Percentiles rank a stretch among this genome's conserved stretches.
phyloP scores from a whole-genome alignment of 768 basidiomycete species.

The Podaxis mareebaensis region DNA sequence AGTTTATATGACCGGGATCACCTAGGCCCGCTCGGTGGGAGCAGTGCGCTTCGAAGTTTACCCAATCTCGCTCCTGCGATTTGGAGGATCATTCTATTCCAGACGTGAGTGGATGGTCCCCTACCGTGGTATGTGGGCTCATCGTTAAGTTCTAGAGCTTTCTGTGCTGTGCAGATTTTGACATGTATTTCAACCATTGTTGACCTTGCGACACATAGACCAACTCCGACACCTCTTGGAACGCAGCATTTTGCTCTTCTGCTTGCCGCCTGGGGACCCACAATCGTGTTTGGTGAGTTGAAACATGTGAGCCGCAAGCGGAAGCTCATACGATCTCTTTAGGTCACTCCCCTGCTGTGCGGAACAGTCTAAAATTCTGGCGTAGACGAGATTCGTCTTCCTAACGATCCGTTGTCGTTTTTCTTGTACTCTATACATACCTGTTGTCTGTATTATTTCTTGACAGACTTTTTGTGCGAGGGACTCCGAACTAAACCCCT shows the following conservation, averaged over 20 bases:
- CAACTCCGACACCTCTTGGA: conserved; percentile 54
- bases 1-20: background rate
- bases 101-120: conserved; percentile 40
- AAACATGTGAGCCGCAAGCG: background rate
- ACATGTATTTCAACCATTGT: conserved; percentile 51
- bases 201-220: conserved; percentile 41
- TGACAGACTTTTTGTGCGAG: background rate
- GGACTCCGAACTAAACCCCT: background rate
- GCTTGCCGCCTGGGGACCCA: conserved; percentile 60
- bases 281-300: conserved; percentile 51
- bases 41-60: conserved; percentile 24
- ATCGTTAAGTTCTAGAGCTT: conserved; percentile 29
- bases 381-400: conserved; percentile 1
- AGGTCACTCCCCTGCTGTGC: conserved; percentile 40
- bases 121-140: background rate
- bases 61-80: conserved; percentile 43
- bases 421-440: background rate
- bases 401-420: background rate
- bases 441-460: background rate
- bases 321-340: background rate
- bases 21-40: conserved; percentile 20
- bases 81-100: conserved; percentile 56
- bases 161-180: conserved; percentile 48
- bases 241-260: conserved; percentile 66
- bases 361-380: conserved; percentile 41